Evolutionary conservation across 2,329 filamentous ascomycete species (phyloP), one percentile per base, ranked within the genome.

Genomic region (Zymoseptoria brevis): DNA sequence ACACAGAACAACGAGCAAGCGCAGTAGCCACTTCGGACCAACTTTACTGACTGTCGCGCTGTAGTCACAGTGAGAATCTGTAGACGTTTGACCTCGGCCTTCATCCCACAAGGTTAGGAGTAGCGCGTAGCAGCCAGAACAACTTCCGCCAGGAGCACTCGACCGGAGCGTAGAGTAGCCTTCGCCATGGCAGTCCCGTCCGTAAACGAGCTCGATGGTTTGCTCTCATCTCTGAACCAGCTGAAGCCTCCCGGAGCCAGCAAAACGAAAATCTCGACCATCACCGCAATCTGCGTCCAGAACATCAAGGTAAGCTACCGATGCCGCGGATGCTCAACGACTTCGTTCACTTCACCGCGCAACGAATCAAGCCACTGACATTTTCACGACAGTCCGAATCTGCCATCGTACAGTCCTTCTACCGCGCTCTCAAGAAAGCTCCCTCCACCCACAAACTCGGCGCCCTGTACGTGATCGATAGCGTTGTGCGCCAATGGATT

Each of bases 381-480:
- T n/a, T 26, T 35, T 51, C 30, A n/a, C 51, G 24, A 13, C 79
- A 96, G 94, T 93, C 89, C 76, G 93, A 97, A 79, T 94, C 90
- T 57, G 86, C 92, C 69, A 86, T 99, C 72, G 90, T 97, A 69
- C 91, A 96, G 75, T 96, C 96, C 75, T 88, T 99, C 72, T 96
- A 89, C 78, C 95, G 92, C 66, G 92, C 96, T 73, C 95, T 97
- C 83, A 96, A 95, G 77, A 96, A 94, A 77, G 87, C 92, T 67
- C 90, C 90, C 61, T 86, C 86, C 74, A 96, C 91, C 74, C 93
- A 99, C 84, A 99, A 99, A 79, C 84, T 99, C 76, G 94, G 94
- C 78, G 92, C 96, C 73, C 87, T 99, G 79, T 99, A 99, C 87
- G 92, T 97, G 79, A 90, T 99, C 92, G 94, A 99, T 83, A 96